phyloP scores from a whole-genome alignment of 768 basidiomycete species.

The Kockovaella imperatae region DNA sequence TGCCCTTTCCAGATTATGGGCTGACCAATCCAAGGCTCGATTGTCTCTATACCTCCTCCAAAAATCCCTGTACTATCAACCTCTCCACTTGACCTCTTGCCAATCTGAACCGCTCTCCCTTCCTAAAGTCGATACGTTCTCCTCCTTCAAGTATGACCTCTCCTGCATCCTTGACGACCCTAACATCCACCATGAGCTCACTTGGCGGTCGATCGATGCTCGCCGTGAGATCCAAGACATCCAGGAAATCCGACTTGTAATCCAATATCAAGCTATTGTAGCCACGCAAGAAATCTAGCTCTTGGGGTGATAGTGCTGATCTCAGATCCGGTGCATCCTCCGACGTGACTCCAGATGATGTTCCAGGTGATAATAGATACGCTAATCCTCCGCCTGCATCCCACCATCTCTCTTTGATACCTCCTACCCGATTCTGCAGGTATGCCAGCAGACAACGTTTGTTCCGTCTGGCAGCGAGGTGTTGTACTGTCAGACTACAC shows the following conservation, averaged over 20 bases:
- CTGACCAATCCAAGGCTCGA: too few relatives aligned
- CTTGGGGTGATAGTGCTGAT: slow-evolving; percentile 40
- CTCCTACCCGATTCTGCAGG: slow-evolving; percentile 75
- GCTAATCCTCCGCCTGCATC: slow-evolving; percentile 68
- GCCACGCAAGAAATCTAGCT: slow-evolving; percentile 70
- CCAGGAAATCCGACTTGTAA: slow-evolving; percentile 73
- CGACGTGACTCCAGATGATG: slow-evolving; percentile 5
- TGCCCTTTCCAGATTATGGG: too few relatives aligned
- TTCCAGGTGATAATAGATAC: slow-evolving; percentile 54
- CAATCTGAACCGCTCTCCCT: slow-evolving; percentile 83
- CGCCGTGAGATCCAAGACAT: slow-evolving; percentile 72
- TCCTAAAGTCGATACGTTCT: slow-evolving; percentile 67
- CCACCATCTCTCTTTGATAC: slow-evolving; percentile 85
- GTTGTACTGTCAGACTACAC: slow-evolving; percentile 67
- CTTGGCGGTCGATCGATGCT: slow-evolving; percentile 72
- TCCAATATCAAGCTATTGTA: slow-evolving; percentile 75
- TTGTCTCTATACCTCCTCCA: slow-evolving; percentile 67
- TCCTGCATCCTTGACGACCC: slow-evolving; percentile 81
- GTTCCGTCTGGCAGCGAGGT: slow-evolving; percentile 82
- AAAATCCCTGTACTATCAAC: slow-evolving; percentile 83
- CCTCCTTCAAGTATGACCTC: slow-evolving; percentile 87
- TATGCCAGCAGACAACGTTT: slow-evolving; percentile 94
- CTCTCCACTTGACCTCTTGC: slow-evolving; percentile 84
- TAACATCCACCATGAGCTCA: slow-evolving; percentile 79
- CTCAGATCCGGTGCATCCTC: slow-evolving; percentile 35